phyloP scores from a whole-genome alignment of 441 rosid genomes.

The Viola pubescens region DNA sequence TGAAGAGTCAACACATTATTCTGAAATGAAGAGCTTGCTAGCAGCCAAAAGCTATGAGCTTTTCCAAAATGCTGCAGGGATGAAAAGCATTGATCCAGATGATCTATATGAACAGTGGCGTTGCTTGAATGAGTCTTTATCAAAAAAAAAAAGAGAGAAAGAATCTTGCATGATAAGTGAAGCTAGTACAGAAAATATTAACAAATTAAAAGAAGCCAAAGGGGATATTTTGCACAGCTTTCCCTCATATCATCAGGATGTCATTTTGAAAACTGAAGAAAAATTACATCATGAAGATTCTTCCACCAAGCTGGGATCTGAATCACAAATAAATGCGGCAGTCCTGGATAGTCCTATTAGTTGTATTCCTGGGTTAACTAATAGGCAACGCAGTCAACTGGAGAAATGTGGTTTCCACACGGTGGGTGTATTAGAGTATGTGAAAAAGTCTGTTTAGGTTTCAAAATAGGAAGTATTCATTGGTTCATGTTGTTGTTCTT shows the following conservation, averaged over 20 bases:
- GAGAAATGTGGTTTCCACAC: constrained; percentile 82
- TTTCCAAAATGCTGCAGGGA: constrained; percentile 27
- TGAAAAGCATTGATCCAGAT: constrained; percentile 43
- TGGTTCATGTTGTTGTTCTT: constrained; percentile 16
- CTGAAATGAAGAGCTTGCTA: constrained; percentile 27
- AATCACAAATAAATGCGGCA: constrained; percentile 17
- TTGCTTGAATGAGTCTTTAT: constrained; percentile 28
- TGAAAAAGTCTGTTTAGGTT: constrained; percentile 4
- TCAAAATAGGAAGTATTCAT: constrained; percentile 12
- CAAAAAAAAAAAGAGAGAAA: constrained; percentile 21
- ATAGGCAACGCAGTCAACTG: constrained; percentile 50
- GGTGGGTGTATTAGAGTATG: constrained; percentile 33
- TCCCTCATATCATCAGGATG: constrained; percentile 22
- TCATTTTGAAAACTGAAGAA: constrained; percentile 31
- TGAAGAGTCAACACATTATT: constrained; percentile 26
- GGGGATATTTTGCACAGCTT: constrained; percentile 26
- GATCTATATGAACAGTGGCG: constrained; percentile 36
- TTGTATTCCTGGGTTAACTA: constrained; percentile 63
- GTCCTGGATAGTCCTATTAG: constrained; percentile 50
- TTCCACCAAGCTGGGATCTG: constrained; percentile 13
- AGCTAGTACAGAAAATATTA: constrained; percentile 8
- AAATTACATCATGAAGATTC: constrained; percentile 26
- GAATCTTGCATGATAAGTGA: constrained; percentile 6
- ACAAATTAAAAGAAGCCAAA: constrained; percentile 12
- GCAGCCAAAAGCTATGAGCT: constrained; percentile 31